A percentile compares a stretch with the other conserved stretches of the same genome.
Conservation (phyloP, 164 flowering plant species). For the Chimonanthus salicifolius region DNA sequence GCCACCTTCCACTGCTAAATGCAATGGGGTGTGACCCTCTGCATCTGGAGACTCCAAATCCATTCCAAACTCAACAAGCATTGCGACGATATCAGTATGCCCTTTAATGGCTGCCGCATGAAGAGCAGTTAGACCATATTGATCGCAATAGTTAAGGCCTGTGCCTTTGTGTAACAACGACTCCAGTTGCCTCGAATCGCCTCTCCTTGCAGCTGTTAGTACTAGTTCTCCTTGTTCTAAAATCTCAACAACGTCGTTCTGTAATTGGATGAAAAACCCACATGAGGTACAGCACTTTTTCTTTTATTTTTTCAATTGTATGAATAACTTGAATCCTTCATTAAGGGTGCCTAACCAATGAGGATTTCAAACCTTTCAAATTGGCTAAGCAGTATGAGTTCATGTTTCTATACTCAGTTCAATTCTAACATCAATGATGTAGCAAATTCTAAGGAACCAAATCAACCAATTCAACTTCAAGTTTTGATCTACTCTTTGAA, state of each 20-base stretch:
- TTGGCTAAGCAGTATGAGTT: no score
- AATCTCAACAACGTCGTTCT: constrained; percentile 36
- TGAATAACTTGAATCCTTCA: no score
- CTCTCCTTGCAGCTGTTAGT: constrained; percentile 51
- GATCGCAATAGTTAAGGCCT: constrained; percentile 32
- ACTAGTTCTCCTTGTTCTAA: constrained; percentile 43
- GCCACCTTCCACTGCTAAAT: constrained; percentile 66
- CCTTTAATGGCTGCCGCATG: constrained; percentile 67
- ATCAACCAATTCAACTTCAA: no score
- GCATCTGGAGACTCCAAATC: constrained; percentile 40
- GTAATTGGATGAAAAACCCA: constrained; percentile 6
- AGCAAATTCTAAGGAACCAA: no score
- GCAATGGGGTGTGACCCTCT: constrained; percentile 63
- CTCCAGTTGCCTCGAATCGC: constrained; percentile 33
- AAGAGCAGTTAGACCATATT: constrained; percentile 53
- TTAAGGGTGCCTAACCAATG: no score
- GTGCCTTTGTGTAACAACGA: constrained; percentile 32
- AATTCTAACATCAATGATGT: no score
- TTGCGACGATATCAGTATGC: constrained; percentile 31
- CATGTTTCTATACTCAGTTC: no score
- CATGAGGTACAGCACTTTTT: not conserved
- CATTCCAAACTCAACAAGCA: constrained; percentile 38
- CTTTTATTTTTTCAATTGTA: not conserved
- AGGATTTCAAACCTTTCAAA: no score
- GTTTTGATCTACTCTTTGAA: no score